Conservation (phyloP, 345 rosid genomes). For the Acer saccharum region DNA sequence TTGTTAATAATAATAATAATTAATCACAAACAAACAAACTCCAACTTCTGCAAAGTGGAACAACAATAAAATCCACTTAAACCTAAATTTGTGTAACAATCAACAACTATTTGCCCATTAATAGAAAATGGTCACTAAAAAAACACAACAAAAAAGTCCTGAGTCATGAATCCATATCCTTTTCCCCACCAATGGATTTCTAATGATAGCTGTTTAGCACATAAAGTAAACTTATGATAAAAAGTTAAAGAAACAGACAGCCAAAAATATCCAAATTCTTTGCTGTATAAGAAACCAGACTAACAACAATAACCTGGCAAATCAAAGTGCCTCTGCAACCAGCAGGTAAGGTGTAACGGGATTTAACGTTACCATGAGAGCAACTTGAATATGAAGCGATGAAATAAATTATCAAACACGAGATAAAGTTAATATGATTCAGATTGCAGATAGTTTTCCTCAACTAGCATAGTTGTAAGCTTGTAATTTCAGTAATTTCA, state of each 20-base stretch:
- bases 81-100: background rate
- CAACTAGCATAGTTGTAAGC: background rate
- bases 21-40: background rate
- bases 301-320: background rate
- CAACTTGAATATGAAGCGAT: background rate
- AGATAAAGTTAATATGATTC: no score
- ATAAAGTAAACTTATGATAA: background rate
- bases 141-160: background rate
- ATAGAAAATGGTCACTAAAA: no score
- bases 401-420: no score
- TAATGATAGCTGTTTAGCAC: background rate
- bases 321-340: background rate
- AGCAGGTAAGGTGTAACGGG: background rate
- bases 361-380: no score
- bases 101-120: background rate
- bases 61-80: constrained; percentile 11
- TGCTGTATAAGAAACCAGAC: background rate
- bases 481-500: no score
- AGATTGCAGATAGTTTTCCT: no score
- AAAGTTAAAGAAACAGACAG: background rate
- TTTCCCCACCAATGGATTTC: background rate
- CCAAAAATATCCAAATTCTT: background rate
- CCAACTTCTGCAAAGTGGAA: constrained; percentile 4
- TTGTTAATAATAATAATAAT: background rate
- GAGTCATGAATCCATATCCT: background rate